Evolutionary conservation across 495 filamentous ascomycete species (phyloP).

Genomic region (Trichoderma asperelloides): DNA sequence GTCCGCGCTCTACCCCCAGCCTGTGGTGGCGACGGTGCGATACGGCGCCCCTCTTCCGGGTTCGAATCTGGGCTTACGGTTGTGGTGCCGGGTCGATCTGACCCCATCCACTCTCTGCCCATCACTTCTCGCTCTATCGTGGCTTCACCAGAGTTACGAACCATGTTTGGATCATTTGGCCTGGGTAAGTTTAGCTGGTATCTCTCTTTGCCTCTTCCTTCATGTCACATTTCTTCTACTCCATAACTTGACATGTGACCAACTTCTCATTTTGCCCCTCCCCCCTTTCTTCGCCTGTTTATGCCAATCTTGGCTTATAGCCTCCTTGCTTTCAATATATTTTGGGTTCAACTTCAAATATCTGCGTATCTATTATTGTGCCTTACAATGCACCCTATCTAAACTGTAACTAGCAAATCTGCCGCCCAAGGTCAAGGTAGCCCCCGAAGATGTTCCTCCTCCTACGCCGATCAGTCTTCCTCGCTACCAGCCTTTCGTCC

Average conservation of each 20-base stretch:
- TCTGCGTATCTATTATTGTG: neutral
- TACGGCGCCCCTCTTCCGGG: neutral
- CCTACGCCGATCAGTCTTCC: neutral
- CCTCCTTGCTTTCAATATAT: neutral
- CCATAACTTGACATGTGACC: neutral
- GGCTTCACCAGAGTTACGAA: neutral
- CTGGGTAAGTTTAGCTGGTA: neutral
- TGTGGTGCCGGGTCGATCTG: neutral
- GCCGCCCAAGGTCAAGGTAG: constrained; percentile 5
- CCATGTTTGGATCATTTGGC: constrained; percentile 1
- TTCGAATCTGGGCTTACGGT: neutral
- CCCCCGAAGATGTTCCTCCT: constrained; percentile 4
- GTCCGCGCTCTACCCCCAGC: neutral
- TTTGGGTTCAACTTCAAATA: neutral
- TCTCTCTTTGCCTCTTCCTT: neutral
- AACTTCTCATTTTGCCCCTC: neutral
- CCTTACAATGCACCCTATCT: neutral
- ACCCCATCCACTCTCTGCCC: neutral
- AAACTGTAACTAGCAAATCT: constrained; percentile 6
- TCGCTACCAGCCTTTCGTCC: constrained; percentile 9
- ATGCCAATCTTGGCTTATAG: neutral
- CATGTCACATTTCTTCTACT: neutral
- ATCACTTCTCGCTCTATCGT: neutral
- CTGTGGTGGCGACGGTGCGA: neutral
- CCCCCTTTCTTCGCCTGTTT: neutral